These are phyloP conservation scores for Fusarium heterosporum DNA, from an alignment of 2,329 filamentous ascomycete species.

Conservation along the genomic window DNA sequence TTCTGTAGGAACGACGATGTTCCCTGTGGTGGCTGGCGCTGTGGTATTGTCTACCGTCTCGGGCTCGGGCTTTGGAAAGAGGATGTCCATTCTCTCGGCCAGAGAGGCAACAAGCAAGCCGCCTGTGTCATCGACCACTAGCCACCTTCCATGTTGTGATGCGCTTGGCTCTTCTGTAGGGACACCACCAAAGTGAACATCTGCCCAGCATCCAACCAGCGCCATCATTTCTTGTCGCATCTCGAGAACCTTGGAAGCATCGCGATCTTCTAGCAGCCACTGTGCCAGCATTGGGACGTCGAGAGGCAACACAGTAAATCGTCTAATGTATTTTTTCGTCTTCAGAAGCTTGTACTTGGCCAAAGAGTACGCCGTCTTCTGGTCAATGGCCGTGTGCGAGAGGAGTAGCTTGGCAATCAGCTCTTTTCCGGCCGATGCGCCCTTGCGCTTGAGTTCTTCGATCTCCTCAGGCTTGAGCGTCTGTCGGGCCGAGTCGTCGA, in stretches of 20 bases:
- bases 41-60: slow-evolving; percentile 18
- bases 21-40: slow-evolving; percentile 1
- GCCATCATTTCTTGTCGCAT: slow-evolving; percentile 86
- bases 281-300: slow-evolving; percentile 81
- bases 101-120: slow-evolving; percentile 84
- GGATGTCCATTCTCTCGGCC: slow-evolving; percentile 88
- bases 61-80: slow-evolving; percentile 63
- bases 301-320: slow-evolving; percentile 86
- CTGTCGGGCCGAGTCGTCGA: slow-evolving; percentile 76
- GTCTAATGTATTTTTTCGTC: slow-evolving; percentile 89
- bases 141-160: slow-evolving; percentile 68
- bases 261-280: slow-evolving; percentile 83
- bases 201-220: slow-evolving; percentile 87
- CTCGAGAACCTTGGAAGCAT: slow-evolving; percentile 84
- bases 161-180: slow-evolving; percentile 43
- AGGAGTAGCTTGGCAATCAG: slow-evolving; percentile 93
- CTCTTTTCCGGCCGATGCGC: slow-evolving; percentile 83
- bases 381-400: slow-evolving; percentile 88
- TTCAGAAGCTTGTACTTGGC: slow-evolving; percentile 97
- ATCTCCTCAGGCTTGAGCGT: slow-evolving; percentile 81
- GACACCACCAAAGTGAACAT: slow-evolving; percentile 75
- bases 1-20: background rate
- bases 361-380: slow-evolving; percentile 93
- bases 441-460: slow-evolving; percentile 78
- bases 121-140: slow-evolving; percentile 88